Percentiles rank a stretch among this genome's conserved stretches.
Conservation (phyloP, 192 early-diverging fungal genomes). For the Polychytrium aggregatum region DNA sequence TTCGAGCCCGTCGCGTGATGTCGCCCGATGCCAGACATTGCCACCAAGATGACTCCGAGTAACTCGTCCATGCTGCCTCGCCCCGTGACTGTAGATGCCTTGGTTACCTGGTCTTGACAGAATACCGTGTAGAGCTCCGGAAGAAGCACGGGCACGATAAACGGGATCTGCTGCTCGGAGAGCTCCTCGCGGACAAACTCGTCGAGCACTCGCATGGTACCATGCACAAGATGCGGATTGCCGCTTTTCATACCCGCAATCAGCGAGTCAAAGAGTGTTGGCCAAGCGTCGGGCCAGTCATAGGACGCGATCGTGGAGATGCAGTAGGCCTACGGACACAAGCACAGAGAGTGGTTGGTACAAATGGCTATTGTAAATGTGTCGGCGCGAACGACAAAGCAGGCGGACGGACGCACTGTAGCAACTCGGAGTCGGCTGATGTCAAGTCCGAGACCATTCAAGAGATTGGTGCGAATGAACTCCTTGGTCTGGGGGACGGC, state of each 20-base stretch:
- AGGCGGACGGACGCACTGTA: slow-evolving; percentile 26
- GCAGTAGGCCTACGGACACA: slow-evolving; percentile 66
- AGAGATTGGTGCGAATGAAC: slow-evolving; percentile 38
- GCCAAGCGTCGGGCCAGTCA: slow-evolving; percentile 94
- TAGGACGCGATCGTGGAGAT: slow-evolving; percentile 80
- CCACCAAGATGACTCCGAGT: too few species aligned
- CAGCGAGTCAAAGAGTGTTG: slow-evolving; percentile 70
- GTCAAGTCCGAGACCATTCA: slow-evolving; percentile 48
- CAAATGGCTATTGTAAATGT: background rate
- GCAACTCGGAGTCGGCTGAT: slow-evolving; percentile 51
- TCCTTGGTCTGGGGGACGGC: slow-evolving; percentile 39
- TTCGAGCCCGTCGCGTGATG: too few species aligned
- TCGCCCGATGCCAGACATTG: too few species aligned
- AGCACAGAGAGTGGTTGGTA: too few species aligned
- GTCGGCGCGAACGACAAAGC: slow-evolving; percentile 2
- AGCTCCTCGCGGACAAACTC: slow-evolving; percentile 82
- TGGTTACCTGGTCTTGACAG: slow-evolving; percentile 32
- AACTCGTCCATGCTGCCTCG: too few species aligned
- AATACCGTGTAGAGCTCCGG: slow-evolving; percentile 79
- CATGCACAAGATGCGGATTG: slow-evolving; percentile 63
- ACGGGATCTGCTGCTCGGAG: slow-evolving; percentile 74
- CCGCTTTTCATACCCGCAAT: slow-evolving; percentile 49
- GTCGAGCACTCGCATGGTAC: slow-evolving; percentile 74
- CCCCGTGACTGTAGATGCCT: too few species aligned
- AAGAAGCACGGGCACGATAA: slow-evolving; percentile 66